Evolutionary conservation across 1,284 basidiomycete species (phyloP).

Genomic region (Heliocybe sulcata): DNA sequence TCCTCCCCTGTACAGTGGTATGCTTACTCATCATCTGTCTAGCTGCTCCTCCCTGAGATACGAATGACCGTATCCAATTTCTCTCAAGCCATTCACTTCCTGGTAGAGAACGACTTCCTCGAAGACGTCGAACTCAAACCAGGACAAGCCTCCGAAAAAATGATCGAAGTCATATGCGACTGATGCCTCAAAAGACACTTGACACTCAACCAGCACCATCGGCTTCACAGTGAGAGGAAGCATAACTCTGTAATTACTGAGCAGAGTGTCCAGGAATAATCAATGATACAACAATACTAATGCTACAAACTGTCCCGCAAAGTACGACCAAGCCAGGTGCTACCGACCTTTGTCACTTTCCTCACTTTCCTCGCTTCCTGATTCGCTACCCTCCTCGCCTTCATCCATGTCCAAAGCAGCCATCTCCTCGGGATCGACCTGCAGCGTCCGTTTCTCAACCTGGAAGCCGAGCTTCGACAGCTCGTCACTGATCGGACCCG

Average conservation of each 20-base stretch:
- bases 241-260: not conserved
- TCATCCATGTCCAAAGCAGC: conserved; percentile 18
- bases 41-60: conserved; percentile 88
- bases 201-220: too few relatives aligned
- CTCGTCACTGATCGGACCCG: conserved; percentile 63
- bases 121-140: conserved; percentile 74
- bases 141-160: conserved; percentile 69
- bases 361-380: conserved; percentile 6
- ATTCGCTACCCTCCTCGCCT: conserved; percentile 20
- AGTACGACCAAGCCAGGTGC: not conserved
- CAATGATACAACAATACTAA: conserved; percentile 1
- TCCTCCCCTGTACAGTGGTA: not conserved
- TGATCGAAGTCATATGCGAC: conserved; percentile 51
- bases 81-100: conserved; percentile 88
- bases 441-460: conserved; percentile 68
- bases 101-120: conserved; percentile 91
- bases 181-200: conserved; percentile 3
- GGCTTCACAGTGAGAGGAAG: too few relatives aligned
- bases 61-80: conserved; percentile 87
- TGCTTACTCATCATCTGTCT: conserved; percentile 3
- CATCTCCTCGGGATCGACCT: conserved; percentile 50
- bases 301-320: not conserved
- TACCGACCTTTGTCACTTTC: not conserved
- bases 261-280: not conserved
- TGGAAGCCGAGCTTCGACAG: conserved; percentile 69